A percentile compares a stretch with the other conserved stretches of the same genome.
Evolutionary conservation across 2,329 filamentous ascomycete species (phyloP).

Genomic region (Apiospora sp.): DNA sequence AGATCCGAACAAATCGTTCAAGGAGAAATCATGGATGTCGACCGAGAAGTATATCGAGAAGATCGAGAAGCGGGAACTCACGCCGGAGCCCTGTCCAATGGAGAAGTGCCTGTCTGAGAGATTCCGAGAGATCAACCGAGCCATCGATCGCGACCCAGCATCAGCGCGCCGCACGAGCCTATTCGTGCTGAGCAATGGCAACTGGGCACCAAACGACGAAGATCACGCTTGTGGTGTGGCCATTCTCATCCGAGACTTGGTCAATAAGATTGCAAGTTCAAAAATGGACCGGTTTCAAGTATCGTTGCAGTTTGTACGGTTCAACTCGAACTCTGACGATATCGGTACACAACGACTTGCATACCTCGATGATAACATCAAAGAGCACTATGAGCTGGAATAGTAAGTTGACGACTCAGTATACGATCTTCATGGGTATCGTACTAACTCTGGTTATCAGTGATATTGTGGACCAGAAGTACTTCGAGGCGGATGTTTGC

Average conservation of each 20-base stretch:
- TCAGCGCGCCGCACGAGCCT: neutral
- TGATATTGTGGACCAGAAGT: neutral
- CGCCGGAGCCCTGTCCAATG: neutral
- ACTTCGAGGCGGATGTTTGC: neutral
- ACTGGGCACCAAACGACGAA: neutral
- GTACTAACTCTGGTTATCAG: neutral
- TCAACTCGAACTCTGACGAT: neutral
- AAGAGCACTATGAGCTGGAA: neutral
- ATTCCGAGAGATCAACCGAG: neutral
- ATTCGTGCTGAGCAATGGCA: neutral
- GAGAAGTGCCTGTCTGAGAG: neutral
- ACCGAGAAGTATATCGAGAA: neutral
- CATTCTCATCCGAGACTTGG: neutral
- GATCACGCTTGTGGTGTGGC: neutral
- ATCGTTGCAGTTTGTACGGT: neutral
- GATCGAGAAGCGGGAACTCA: neutral
- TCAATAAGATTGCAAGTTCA: neutral
- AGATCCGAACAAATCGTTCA: neutral
- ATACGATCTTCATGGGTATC: neutral
- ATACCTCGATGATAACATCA: neutral
- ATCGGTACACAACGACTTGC: neutral
- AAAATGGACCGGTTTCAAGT: neutral
- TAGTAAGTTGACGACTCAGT: neutral
- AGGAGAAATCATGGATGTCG: neutral
- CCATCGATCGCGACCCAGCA: neutral